Conservation (phyloP, 2,329 filamentous ascomycete species). For the Rutstroemia sp. region DNA sequence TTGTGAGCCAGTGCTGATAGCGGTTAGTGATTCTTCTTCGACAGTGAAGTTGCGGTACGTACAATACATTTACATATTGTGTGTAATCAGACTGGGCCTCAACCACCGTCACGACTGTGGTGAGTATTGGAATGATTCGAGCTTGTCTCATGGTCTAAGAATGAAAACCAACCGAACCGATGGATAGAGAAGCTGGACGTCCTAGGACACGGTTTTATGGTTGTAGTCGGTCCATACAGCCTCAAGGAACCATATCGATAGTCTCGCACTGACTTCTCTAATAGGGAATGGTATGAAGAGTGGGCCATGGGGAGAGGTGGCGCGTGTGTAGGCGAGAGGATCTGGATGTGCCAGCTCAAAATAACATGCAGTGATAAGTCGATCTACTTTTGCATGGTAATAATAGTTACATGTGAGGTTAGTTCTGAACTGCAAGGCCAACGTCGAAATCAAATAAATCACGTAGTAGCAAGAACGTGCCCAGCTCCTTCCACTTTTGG, state of each 20-base stretch:
- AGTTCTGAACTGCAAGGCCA: background rate
- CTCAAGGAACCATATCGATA: background rate
- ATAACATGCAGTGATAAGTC: no score
- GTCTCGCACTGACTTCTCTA: background rate
- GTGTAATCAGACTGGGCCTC: slow-evolving; percentile 15
- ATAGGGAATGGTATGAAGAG: background rate
- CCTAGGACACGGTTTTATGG: no score
- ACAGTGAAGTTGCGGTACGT: background rate
- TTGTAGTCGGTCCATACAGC: no score
- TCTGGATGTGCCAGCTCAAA: background rate
- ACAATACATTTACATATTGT: slow-evolving; percentile 25
- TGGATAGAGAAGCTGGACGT: no score
- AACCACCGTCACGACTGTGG: background rate
- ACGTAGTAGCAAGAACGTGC: slow-evolving; percentile 1
- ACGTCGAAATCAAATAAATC: background rate
- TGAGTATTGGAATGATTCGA: background rate
- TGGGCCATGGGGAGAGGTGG: background rate
- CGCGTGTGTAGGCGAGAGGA: background rate
- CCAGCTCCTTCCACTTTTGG: background rate
- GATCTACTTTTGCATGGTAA: background rate
- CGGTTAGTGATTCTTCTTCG: background rate
- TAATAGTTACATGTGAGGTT: background rate
- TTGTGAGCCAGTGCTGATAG: slow-evolving; percentile 30
- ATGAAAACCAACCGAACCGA: background rate
- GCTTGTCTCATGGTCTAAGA: background rate